phyloP scores from a whole-genome alignment of 345 rosid genomes.

The Bruguiera gymnorhiza region DNA sequence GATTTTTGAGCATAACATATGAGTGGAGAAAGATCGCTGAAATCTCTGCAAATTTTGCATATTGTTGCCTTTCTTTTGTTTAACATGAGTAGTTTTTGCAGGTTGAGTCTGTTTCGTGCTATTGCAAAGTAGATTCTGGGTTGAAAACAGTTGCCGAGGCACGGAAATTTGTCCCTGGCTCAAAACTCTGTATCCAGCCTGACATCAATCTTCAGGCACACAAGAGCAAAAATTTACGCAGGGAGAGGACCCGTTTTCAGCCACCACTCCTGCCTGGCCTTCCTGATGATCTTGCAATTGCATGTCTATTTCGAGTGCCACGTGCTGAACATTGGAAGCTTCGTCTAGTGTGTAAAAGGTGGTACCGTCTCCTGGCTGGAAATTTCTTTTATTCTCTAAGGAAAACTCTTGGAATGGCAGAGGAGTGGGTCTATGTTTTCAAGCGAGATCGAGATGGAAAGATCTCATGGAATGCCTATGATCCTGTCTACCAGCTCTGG shows the following conservation, averaged over 20 bases:
- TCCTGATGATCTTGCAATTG: constrained; percentile 93
- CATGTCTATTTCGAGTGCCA: constrained; percentile 89
- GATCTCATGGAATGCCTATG: constrained; percentile 91
- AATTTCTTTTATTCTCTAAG: constrained; percentile 77
- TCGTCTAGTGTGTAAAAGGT: constrained; percentile 78
- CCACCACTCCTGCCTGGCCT: constrained; percentile 88
- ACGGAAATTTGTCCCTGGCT: constrained; percentile 91
- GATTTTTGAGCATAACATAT: no score
- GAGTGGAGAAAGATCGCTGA: background rate
- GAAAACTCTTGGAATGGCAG: constrained; percentile 75
- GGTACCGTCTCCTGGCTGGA: constrained; percentile 72
- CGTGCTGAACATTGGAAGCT: constrained; percentile 83
- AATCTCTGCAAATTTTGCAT: background rate
- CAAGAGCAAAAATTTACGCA: constrained; percentile 56
- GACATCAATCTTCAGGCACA: constrained; percentile 94
- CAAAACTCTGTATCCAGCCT: constrained; percentile 91
- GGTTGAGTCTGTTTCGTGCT: constrained; percentile 97
- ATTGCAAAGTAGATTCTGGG: constrained; percentile 91
- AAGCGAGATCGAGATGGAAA: constrained; percentile 89
- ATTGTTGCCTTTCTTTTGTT: background rate
- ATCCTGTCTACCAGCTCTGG: constrained; percentile 73
- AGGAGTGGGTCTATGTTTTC: constrained; percentile 94
- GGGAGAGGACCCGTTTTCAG: constrained; percentile 76
- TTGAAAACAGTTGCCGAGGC: constrained; percentile 89
- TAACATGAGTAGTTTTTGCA: constrained; percentile 36